Percentiles rank a stretch among this genome's conserved stretches.
These are phyloP conservation scores for Zymoseptoria ardabiliae DNA, from an alignment of 2,329 filamentous ascomycete species.

Conservation along the genomic window DNA sequence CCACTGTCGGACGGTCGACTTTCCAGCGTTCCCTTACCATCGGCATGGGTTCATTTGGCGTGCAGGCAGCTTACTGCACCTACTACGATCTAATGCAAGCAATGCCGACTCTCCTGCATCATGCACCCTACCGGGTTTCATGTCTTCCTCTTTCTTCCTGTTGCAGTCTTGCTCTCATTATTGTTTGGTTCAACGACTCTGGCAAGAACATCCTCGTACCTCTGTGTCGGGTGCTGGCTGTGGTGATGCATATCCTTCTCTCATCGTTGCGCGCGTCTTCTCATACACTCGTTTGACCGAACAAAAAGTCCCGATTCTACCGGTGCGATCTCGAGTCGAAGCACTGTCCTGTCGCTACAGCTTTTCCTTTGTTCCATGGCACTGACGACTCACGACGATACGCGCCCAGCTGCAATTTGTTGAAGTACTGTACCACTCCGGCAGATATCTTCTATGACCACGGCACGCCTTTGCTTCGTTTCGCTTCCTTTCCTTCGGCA, in stretches of 20 bases:
- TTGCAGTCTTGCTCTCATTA: slow-evolving; percentile 8
- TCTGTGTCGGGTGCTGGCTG: slow-evolving; percentile 14
- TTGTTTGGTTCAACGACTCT: slow-evolving; percentile 13
- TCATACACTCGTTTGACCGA: slow-evolving; percentile 27
- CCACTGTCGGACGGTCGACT: neutral
- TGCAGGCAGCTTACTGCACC: slow-evolving; percentile 5
- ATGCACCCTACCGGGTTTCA: slow-evolving; percentile 20
- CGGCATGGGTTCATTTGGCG: slow-evolving; percentile 9
- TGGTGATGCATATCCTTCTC: slow-evolving; percentile 22
- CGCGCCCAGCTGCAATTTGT: slow-evolving; percentile 20
- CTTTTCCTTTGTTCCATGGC: slow-evolving; percentile 18
- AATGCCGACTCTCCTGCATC: slow-evolving; percentile 11
- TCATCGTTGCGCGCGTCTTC: slow-evolving; percentile 23
- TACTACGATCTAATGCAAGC: slow-evolving; percentile 10
- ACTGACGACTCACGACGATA: slow-evolving; percentile 7
- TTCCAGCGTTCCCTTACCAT: slow-evolving; percentile 1
- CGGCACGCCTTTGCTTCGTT: slow-evolving; percentile 22
- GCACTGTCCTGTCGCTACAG: slow-evolving; percentile 15
- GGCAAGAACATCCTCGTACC: slow-evolving; percentile 10
- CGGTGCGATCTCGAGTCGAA: slow-evolving; percentile 9
- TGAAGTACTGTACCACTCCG: slow-evolving; percentile 22
- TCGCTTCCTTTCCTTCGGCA: slow-evolving; percentile 28
- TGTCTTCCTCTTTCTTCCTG: slow-evolving; percentile 17
- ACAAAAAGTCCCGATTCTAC: slow-evolving; percentile 2
- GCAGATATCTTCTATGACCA: slow-evolving; percentile 26